Conservation (phyloP, 1,284 basidiomycete genomes). For the Sporisorium exsertum region DNA sequence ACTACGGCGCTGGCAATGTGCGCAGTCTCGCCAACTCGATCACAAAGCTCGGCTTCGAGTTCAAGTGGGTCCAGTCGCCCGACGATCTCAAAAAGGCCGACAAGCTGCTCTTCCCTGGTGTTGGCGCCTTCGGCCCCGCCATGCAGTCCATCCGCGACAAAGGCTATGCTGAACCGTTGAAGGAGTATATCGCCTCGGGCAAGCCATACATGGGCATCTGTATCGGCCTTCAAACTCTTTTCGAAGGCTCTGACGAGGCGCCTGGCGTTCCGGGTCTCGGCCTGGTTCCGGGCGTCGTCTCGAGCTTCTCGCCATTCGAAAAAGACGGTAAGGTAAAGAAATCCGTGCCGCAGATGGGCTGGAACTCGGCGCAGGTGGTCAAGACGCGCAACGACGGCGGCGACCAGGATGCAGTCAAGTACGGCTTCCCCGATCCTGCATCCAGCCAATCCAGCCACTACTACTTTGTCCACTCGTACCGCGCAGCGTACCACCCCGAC, state of each 20-base stretch:
- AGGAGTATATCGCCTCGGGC: conserved; percentile 85
- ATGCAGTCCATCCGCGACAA: conserved; percentile 80
- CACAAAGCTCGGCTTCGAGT: conserved; percentile 84
- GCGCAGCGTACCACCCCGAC: conserved; percentile 75
- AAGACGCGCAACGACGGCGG: conserved; percentile 37
- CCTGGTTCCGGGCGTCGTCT: conserved; percentile 61
- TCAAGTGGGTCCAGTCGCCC: conserved; percentile 88
- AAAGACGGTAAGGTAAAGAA: conserved; percentile 72
- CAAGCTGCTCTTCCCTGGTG: conserved; percentile 96
- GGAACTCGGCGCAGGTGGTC: conserved; percentile 74
- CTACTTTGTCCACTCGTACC: conserved; percentile 98
- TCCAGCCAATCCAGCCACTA: conserved; percentile 75
- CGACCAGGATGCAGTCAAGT: conserved; percentile 42
- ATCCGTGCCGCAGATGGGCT: conserved; percentile 97
- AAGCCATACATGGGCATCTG: conserved; percentile 91
- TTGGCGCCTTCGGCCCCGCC: conserved; percentile 91
- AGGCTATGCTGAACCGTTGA: conserved; percentile 84
- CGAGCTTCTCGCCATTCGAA: conserved; percentile 51
- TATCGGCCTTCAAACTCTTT: conserved; percentile 80
- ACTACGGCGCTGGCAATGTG: conserved; percentile 69
- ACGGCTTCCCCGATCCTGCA: conserved; percentile 46
- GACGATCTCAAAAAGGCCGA: conserved; percentile 88
- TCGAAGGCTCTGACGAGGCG: conserved; percentile 78
- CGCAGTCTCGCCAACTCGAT: conserved; percentile 86
- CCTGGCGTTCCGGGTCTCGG: conserved; percentile 62